A percentile compares a stretch with the other conserved stretches of the same genome.
These are phyloP conservation scores for Tillandsia fasciculata DNA, from an alignment of 176 grass and related monocot species.

Conservation along the genomic window DNA sequence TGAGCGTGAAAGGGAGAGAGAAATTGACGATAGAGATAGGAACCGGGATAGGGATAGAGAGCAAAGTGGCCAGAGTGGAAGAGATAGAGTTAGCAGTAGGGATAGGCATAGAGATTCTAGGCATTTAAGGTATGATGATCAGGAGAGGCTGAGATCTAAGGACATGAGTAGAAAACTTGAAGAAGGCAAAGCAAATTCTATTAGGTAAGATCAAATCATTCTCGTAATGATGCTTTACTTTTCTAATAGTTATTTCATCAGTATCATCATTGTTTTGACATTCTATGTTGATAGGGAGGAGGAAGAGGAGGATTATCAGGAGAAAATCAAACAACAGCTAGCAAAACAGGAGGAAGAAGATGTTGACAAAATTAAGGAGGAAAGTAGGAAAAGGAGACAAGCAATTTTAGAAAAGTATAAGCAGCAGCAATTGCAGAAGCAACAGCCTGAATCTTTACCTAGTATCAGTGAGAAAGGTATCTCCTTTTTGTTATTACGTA, in stretches of 20 bases:
- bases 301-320: conserved; percentile 77
- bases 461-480: conserved; percentile 55
- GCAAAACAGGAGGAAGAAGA: conserved; percentile 89
- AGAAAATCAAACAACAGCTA: conserved; percentile 87
- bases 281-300: conserved; percentile 47
- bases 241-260: neutral
- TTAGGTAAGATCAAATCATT: conserved; percentile 36
- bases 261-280: conserved; percentile 7
- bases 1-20: conserved; percentile 11
- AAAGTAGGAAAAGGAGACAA: conserved; percentile 86
- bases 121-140: conserved; percentile 26
- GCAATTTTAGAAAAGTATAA: conserved; percentile 85
- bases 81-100: conserved; percentile 29
- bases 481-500: conserved; percentile 3
- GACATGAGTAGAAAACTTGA: conserved; percentile 36
- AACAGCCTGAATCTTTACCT: conserved; percentile 33
- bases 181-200: conserved; percentile 39
- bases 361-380: conserved; percentile 90
- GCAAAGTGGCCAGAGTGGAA: conserved; percentile 6
- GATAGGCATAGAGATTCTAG: conserved; percentile 38
- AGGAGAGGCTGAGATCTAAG: conserved; percentile 28
- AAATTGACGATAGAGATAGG: conserved; percentile 26
- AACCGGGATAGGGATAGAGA: conserved; percentile 31
- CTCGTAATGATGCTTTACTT: neutral
- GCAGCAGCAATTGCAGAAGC: conserved; percentile 47